Percentiles rank a stretch among this genome's conserved stretches.
These are phyloP conservation scores for Lachnellula occidentalis DNA, from an alignment of 2,329 filamentous ascomycete genomes.

Conservation along the genomic window DNA sequence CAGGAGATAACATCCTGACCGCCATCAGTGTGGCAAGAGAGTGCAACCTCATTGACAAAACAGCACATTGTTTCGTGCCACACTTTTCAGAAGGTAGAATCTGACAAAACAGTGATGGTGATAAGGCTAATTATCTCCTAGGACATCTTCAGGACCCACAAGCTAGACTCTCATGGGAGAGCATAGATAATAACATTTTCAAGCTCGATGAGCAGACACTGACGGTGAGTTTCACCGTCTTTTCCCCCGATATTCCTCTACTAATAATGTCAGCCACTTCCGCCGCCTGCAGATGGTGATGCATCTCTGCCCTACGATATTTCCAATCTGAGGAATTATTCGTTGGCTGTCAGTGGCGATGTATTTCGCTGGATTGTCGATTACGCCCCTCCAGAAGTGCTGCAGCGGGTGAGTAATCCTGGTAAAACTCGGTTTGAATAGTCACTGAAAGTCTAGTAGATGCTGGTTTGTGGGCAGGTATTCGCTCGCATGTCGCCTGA, in stretches of 20 bases:
- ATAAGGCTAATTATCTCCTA: conserved; percentile 26
- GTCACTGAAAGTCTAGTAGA: conserved; percentile 41
- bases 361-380: conserved; percentile 96
- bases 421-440: background rate
- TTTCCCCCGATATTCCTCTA: background rate
- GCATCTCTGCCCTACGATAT: conserved; percentile 82
- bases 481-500: conserved; percentile 99
- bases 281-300: conserved; percentile 66
- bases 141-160: conserved; percentile 69
- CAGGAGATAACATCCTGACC: conserved; percentile 94
- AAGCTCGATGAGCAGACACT: conserved; percentile 75
- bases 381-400: conserved; percentile 73
- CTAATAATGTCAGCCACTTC: conserved; percentile 52
- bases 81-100: conserved; percentile 68
- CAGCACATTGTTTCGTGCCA: conserved; percentile 87
- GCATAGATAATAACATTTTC: conserved; percentile 79
- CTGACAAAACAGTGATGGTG: background rate
- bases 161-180: conserved; percentile 80
- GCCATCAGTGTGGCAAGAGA: conserved; percentile 93
- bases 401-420: conserved; percentile 54
- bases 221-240: conserved; percentile 41
- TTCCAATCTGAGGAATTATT: conserved; percentile 76
- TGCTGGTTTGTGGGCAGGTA: conserved; percentile 87
- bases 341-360: conserved; percentile 83
- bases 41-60: conserved; percentile 73